Evolutionary conservation across 2,329 filamentous ascomycete genomes (phyloP).

Genomic region (Paecilomyces variotii): DNA sequence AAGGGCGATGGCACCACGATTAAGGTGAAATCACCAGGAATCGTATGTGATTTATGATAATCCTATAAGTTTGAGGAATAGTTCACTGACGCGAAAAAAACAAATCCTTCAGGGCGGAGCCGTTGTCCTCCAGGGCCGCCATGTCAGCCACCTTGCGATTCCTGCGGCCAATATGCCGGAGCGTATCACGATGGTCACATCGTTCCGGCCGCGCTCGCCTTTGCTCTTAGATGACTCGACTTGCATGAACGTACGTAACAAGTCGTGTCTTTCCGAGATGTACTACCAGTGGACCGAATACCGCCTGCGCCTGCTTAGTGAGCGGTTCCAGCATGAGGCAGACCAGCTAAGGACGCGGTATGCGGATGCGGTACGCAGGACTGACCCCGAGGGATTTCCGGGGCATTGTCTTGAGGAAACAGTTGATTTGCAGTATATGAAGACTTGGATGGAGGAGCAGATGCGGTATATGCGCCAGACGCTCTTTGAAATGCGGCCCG

Average conservation of each 20-base stretch:
- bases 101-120: slow-evolving; percentile 38
- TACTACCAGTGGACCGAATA: slow-evolving; percentile 24
- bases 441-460: slow-evolving; percentile 19
- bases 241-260: slow-evolving; percentile 15
- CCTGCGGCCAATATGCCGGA: slow-evolving; percentile 44
- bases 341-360: slow-evolving; percentile 34
- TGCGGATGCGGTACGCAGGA: slow-evolving; percentile 11
- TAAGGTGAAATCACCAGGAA: slow-evolving; percentile 5
- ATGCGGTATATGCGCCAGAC: slow-evolving; percentile 23
- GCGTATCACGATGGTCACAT: slow-evolving; percentile 51
- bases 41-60: background rate
- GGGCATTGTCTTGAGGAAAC: slow-evolving; percentile 19
- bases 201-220: slow-evolving; percentile 45
- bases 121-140: slow-evolving; percentile 50
- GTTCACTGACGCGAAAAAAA: background rate
- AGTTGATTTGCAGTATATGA: slow-evolving; percentile 15
- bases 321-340: slow-evolving; percentile 21
- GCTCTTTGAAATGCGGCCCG: slow-evolving; percentile 21
- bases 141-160: slow-evolving; percentile 51
- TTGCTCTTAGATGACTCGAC: slow-evolving; percentile 6
- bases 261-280: slow-evolving; percentile 18
- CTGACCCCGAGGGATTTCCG: slow-evolving; percentile 13
- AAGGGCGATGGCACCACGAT: slow-evolving; percentile 3
- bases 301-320: slow-evolving; percentile 13
- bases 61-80: background rate